Conservation (phyloP, 257 asterid genomes). For the Gardenia jasminoides region DNA sequence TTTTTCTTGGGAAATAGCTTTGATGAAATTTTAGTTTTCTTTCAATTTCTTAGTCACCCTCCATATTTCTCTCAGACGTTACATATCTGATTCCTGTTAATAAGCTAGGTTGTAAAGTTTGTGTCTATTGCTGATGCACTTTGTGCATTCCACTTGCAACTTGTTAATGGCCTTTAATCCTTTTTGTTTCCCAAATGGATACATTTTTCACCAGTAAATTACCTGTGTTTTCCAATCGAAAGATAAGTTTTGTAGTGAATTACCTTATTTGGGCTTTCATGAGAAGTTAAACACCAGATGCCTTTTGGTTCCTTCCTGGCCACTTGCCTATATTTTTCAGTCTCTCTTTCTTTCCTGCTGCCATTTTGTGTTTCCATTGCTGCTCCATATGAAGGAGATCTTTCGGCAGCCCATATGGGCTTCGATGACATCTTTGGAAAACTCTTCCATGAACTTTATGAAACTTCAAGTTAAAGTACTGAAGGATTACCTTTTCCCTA, state of each 20-base stretch:
- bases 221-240: no score
- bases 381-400: background rate
- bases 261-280: no score
- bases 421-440: background rate
- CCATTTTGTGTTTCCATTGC: no score
- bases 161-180: no score
- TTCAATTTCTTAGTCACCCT: conserved; percentile 1
- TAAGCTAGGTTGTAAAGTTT: background rate
- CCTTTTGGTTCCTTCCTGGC: background rate
- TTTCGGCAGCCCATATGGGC: background rate
- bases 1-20: conserved; percentile 5
- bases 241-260: no score
- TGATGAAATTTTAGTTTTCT: conserved; percentile 2
- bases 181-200: no score
- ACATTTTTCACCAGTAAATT: no score
- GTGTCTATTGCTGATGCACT: background rate
- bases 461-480: background rate
- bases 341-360: background rate
- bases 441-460: background rate
- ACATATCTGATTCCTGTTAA: background rate
- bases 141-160: background rate
- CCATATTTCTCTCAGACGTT: background rate
- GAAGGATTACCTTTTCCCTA: background rate
- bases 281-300: background rate
- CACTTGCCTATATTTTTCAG: background rate